Conservation (phyloP, 495 filamentous ascomycete species). For the Penicillium chermesinum region DNA sequence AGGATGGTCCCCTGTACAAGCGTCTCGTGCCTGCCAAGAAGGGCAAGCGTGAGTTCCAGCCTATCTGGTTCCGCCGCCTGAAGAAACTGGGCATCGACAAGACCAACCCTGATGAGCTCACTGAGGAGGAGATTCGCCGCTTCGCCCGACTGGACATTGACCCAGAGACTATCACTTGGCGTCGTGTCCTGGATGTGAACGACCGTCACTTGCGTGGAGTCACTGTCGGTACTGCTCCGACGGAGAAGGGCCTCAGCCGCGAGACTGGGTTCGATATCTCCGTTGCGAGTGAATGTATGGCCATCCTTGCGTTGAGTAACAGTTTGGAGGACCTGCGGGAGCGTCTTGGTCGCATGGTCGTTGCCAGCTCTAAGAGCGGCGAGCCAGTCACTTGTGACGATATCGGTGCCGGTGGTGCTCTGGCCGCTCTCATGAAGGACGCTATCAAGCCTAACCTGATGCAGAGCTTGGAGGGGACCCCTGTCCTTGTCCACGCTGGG, state of each 20-base stretch:
- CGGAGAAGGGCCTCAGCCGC: conserved; percentile 80
- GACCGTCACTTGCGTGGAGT: conserved; percentile 88
- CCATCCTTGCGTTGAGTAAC: conserved; percentile 90
- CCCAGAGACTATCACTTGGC: conserved; percentile 95
- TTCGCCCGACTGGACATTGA: conserved; percentile 96
- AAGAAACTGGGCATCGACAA: conserved; percentile 95
- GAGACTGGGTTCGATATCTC: conserved; percentile 96
- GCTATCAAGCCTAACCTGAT: conserved; percentile 98
- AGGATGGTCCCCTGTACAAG: conserved; percentile 82
- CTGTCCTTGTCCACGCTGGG: conserved; percentile 94
- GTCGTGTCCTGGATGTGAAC: conserved; percentile 93
- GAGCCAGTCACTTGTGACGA: conserved; percentile 96
- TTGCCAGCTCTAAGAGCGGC: conserved; percentile 76
- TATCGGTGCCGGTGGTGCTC: conserved; percentile 84
- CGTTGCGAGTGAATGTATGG: conserved; percentile 97
- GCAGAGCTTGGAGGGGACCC: conserved; percentile 96
- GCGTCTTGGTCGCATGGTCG: conserved; percentile 92
- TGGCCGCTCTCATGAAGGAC: conserved; percentile 94
- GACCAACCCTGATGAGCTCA: conserved; percentile 85
- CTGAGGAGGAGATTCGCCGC: conserved; percentile 75
- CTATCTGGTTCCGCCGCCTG: conserved; percentile 84
- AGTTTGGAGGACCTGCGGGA: conserved; percentile 86
- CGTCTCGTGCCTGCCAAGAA: conserved; percentile 86
- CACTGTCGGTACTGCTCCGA: conserved; percentile 78
- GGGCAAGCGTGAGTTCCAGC: conserved; percentile 79